Conservation (phyloP, 257 asterid species). For the Ilex aquifolium region DNA sequence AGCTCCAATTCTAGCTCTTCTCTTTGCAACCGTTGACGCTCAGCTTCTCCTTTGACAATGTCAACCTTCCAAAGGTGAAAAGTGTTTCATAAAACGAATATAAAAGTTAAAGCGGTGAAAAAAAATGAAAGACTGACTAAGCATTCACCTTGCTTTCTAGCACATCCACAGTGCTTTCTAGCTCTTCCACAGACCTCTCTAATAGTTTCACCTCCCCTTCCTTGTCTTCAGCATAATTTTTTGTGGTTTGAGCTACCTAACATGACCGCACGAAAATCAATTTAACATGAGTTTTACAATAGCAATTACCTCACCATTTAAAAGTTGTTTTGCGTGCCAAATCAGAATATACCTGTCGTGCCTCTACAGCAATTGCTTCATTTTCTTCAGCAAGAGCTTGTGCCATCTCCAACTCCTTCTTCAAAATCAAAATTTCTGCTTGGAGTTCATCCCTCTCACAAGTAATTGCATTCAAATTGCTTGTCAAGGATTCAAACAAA, state of each 20-base stretch:
- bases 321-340: background rate
- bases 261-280: constrained; percentile 8
- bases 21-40: constrained; percentile 76
- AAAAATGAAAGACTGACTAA: background rate
- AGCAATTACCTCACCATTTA: background rate
- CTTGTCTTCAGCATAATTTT: constrained; percentile 58
- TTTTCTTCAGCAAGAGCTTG: constrained; percentile 67
- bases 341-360: constrained; percentile 60
- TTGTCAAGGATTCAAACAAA: constrained; percentile 49
- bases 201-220: constrained; percentile 85
- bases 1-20: constrained; percentile 96
- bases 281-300: background rate
- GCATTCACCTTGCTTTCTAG: constrained; percentile 76
- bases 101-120: background rate
- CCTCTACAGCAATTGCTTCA: constrained; percentile 60
- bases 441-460: constrained; percentile 53
- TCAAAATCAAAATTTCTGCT: constrained; percentile 31
- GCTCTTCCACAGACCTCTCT: constrained; percentile 86
- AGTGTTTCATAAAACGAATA: constrained; percentile 21
- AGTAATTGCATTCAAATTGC: constrained; percentile 42
- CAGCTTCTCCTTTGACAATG: constrained; percentile 88
- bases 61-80: constrained; percentile 47
- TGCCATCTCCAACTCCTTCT: constrained; percentile 55
- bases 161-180: constrained; percentile 80
- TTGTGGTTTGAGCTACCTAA: constrained; percentile 56